Base-by-base conservation (phyloP, 805 yeast genomes). In the Pichia deserticola region DNA sequence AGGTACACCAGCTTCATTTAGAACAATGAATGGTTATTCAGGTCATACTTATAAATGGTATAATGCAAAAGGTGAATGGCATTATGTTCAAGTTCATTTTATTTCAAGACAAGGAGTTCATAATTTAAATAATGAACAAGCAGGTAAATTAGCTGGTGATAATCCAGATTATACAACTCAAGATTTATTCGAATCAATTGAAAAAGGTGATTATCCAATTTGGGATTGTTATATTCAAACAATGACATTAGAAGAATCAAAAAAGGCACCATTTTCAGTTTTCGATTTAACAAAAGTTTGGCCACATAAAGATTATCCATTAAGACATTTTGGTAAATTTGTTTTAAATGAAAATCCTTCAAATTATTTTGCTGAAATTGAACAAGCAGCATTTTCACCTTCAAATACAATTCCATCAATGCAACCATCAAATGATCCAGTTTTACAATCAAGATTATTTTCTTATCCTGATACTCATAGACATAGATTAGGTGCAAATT, bases 211-310 rank as follows among this genome's bases (percentile, higher is more conserved):
- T 53, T 64, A 59, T 61, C 96, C 96, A 56, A 76, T 87, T 2
- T 89, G 96, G 96, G 86, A 90, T 36, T 80, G 79, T 54, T 87
- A 84, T 69, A 70, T 89, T 48, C 96, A 89, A 73, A 78, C 87
- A 42, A 89, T 89, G 96, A 85, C 95, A 36, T 78, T 79, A 53
- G 86, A 81, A 59, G 82, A 89, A 69, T 89, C 95, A 52, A 77
- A 83, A 67, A 69, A 79, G 53, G 78, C 78, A 45, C 84, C 84
- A 63, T 88, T 85, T 70, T 84, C 92, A 6, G 90, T 89, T 42
- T 88, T 86, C 64, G 97, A 89, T 69, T 75, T 89, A 67, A 89
- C 97, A 55, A 89, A 89, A 73, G 85, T 86, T 49, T 89, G 97
- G 97, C 89, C 96, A 36, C 95, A 89, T 64, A 72, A 71, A 59